Conservation (phyloP, 176 grass and related monocot genomes). For the Zoysia japonica region DNA sequence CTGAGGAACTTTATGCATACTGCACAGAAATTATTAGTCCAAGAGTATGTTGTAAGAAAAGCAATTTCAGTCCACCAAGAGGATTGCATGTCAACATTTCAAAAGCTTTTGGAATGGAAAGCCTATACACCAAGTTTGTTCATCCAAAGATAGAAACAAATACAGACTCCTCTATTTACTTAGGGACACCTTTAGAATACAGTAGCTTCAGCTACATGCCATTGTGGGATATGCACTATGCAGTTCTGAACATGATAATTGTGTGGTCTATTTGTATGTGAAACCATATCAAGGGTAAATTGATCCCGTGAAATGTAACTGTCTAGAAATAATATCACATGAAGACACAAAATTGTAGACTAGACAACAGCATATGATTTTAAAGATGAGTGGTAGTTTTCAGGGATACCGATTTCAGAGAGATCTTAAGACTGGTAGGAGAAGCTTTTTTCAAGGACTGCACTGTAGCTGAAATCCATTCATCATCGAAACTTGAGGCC, state of each 20-base stretch:
- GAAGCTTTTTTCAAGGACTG: constrained; percentile 80
- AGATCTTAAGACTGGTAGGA: constrained; percentile 87
- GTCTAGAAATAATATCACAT: not conserved
- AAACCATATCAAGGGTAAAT: not conserved
- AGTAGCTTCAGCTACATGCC: not conserved
- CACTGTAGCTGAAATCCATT: constrained; percentile 64
- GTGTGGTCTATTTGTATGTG: not conserved
- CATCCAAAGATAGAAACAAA: not conserved
- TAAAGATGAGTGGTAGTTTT: not conserved
- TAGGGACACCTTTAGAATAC: not conserved
- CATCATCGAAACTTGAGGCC: constrained; percentile 43
- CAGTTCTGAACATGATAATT: not conserved
- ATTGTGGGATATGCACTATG: not conserved
- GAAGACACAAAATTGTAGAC: not conserved
- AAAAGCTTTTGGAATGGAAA: not conserved
- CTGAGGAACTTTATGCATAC: not conserved
- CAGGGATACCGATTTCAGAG: constrained; percentile 71
- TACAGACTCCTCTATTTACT: not conserved
- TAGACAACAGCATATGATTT: not conserved
- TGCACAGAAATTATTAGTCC: not conserved
- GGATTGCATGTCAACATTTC: not conserved
- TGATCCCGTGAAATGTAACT: not conserved
- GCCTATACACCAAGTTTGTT: not conserved
- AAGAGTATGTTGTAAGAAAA: not conserved
- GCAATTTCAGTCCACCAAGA: not conserved